Base-by-base conservation (phyloP, 1,139 yeast species). In the Scheffersomyces parashehatae region DNA sequence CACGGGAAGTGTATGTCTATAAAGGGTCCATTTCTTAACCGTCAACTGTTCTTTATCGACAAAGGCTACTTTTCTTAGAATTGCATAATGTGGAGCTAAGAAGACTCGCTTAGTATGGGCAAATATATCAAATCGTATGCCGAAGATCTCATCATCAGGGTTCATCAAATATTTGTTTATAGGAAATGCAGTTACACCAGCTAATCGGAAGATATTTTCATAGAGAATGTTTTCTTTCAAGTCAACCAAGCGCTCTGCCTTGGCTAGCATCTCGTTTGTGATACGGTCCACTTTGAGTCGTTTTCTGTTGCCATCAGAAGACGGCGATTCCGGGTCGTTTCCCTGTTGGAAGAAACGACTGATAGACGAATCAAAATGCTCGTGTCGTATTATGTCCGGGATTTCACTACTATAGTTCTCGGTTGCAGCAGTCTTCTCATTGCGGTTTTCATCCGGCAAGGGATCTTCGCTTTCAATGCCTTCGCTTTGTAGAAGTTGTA, bases 151-250 rank as follows among this genome's bases (percentile, higher is more conserved):
- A 12, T 54, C 61, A 28, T 54, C 54, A 3, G 52, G 48, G 9
- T 51, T 56, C 37, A 64, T 59, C 32, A 65, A 44, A 28, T 50
- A 48, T 35, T 58, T 56, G 42, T 70, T 69, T 36, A 73, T 49
- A 3, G 77, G 75, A 48, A 73, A 73, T 0, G 74, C 73, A 0
- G 79, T 71, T 28, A 69, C 49, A 3, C 78, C 77, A 3, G 65
- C 71, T 45, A 71, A 57, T 35, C 79, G 46, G 46, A 58, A 61
- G 13, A 73, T 56, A 44, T 70, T 70, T 44, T 73, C 79, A 41
- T 62, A 64, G 15, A 73, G 49, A 12, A 70, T 67, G 49, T 65
- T 64, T 35, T 67, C 70, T 28, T 59, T 58, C 28, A 59, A 37
- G 32, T 65, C 69, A 3, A 65, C 50, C 13, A 42, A 36, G 16